These are phyloP conservation scores for Pseudozyma pruni DNA, from an alignment of 1,284 basidiomycete species.

Conservation along the genomic window DNA sequence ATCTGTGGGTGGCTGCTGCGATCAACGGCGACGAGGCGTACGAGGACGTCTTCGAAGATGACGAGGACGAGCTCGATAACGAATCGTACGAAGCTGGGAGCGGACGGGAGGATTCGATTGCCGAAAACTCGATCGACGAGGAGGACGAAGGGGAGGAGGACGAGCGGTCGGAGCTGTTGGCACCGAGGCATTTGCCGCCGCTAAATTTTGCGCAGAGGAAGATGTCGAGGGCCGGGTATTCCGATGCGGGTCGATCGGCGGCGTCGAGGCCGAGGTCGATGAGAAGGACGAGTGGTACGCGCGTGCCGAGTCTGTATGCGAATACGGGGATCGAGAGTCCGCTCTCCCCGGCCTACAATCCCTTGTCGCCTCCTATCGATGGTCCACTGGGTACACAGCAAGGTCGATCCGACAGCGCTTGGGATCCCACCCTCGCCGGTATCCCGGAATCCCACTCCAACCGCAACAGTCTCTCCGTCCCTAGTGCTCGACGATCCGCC, in stretches of 20 bases:
- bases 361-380: constrained; percentile 17
- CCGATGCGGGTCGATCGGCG: constrained; percentile 34
- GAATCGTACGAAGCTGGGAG: constrained; percentile 28
- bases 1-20: constrained; percentile 91
- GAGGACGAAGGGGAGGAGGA: constrained; percentile 41
- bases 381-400: constrained; percentile 1
- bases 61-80: constrained; percentile 71
- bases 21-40: constrained; percentile 81
- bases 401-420: constrained; percentile 32
- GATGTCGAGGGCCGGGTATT: constrained; percentile 26
- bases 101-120: constrained; percentile 63
- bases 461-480: constrained; percentile 28
- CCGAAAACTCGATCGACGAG: constrained; percentile 37
- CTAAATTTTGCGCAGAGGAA: constrained; percentile 62
- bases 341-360: constrained; percentile 18
- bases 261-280: constrained; percentile 29
- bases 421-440: constrained; percentile 58
- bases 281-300: constrained; percentile 36
- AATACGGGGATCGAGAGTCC: constrained; percentile 58
- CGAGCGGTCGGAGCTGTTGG: constrained; percentile 40
- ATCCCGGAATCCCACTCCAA: constrained; percentile 54
- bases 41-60: constrained; percentile 70
- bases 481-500: neutral
- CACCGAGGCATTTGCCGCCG: constrained; percentile 56
- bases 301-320: constrained; percentile 56